A percentile compares a stretch with the other conserved stretches of the same genome.
These are phyloP conservation scores for Colletotrichum liriopes DNA, from an alignment of 2,329 filamentous ascomycete species.

Conservation along the genomic window DNA sequence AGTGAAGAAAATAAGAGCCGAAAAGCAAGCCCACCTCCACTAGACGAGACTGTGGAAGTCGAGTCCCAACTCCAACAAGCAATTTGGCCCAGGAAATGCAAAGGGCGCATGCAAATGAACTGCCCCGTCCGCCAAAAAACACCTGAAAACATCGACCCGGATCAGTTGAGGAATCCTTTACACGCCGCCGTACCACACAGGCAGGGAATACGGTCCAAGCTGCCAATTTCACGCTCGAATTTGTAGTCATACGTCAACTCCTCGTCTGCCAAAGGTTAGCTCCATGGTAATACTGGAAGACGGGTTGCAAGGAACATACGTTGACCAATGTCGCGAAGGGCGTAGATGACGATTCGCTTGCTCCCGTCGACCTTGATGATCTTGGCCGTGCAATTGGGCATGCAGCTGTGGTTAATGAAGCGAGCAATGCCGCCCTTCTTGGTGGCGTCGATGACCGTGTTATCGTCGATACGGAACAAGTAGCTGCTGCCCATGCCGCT, in stretches of 20 bases:
- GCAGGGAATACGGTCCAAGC: constrained; percentile 95
- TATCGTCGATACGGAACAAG: constrained; percentile 97
- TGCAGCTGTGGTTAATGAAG: constrained; percentile 99
- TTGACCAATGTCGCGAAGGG: constrained; percentile 92
- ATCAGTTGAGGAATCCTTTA: constrained; percentile 97
- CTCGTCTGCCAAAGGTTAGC: constrained; percentile 77
- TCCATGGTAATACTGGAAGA: constrained; percentile 12
- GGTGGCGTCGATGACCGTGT: constrained; percentile 96
- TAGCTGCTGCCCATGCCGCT: constrained; percentile 98
- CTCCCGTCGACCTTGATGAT: constrained; percentile 99
- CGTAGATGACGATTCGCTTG: constrained; percentile 99
- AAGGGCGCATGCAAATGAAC: constrained; percentile 31
- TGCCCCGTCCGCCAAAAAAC: constrained; percentile 33
- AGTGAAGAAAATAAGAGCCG: constrained; percentile 40
- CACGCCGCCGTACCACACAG: constrained; percentile 96
- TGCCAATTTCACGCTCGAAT: constrained; percentile 97
- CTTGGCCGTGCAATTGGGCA: constrained; percentile 98
- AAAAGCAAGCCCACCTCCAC: constrained; percentile 15
- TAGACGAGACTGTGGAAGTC: constrained; percentile 29
- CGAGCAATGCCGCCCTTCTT: constrained; percentile 98
- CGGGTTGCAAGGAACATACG: constrained; percentile 74
- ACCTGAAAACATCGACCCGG: constrained; percentile 30
- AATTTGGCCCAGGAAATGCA: constrained; percentile 23
- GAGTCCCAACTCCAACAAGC: constrained; percentile 36
- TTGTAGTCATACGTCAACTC: constrained; percentile 99